Evolutionary conservation across 306 rosid species (phyloP), one percentile per base, ranked within the genome.

Genomic region (Cicer yamashitae): DNA sequence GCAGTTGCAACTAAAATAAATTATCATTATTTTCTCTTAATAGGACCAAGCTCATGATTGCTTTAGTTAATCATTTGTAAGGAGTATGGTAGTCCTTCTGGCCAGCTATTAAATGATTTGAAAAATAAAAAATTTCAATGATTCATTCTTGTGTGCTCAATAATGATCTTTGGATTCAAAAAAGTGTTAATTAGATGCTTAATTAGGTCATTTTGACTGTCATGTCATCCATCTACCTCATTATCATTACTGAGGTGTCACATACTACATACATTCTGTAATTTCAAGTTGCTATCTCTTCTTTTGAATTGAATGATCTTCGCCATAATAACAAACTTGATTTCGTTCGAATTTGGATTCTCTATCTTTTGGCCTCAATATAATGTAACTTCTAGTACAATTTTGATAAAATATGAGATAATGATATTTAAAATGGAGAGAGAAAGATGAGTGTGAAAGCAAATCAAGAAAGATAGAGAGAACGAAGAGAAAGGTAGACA

Each of bases 161-260:
- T 58, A 51, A 66, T 82, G 69, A 10, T 25, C 54, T 62, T 78
- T 78, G 75, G 57, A 68, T 69, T 34, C 25, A 38, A 61, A 64
- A 78, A 78, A 82, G 86, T 79, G 78, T 25, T 74, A 68, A 43
- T 54, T 71, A 41, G 69, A 73, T 80, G 87, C 83, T 62, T 65
- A 71, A 50, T 83, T 63, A 73, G 82, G 69, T 68, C 77, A 67
- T 60, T 46, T 74, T 41, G 64, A 71, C 80, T 72, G 44, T 56
- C 74, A 30, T 78, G 75, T 30, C 72, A 45, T 70, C 78, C 67
- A 82, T 57, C 76, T 18, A 76, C 67, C 73, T 39, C 82, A 70
- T 76, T 81, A 79, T 69, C 71, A 74, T 61, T 77, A 75, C 62
- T 60, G 37, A 74, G 47, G 68, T 63, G 84, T 71, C 79, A 51